Conservation (phyloP, 192 early-diverging fungal genomes). For the Entomortierella beljakovae region DNA sequence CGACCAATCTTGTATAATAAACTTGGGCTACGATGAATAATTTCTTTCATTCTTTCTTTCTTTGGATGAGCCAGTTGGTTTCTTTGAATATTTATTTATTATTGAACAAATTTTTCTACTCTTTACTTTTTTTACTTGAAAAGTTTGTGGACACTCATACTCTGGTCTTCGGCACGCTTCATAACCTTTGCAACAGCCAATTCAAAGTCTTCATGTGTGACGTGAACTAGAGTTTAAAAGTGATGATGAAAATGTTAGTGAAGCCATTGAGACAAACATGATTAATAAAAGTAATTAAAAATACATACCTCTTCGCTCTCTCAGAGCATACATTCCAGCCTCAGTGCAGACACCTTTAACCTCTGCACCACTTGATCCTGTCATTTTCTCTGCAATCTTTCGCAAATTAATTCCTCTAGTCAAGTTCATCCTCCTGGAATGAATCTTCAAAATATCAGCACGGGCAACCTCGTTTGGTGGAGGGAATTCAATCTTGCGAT, state of each 20-base stretch:
- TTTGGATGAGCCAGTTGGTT: not conserved
- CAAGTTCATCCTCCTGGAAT: conserved; percentile 93
- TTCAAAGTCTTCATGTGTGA: conserved; percentile 99
- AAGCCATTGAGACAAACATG: too few relatives aligned
- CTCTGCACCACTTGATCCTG: conserved; percentile 87
- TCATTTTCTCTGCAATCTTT: conserved; percentile 91
- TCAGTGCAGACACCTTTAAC: conserved; percentile 93
- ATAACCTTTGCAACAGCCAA: conserved; percentile 99
- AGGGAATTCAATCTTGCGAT: conserved; percentile 93
- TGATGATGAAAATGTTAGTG: not conserved
- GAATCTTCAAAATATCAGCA: conserved; percentile 90
- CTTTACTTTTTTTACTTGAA: conserved; percentile 79
- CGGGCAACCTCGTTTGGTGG: conserved; percentile 88
- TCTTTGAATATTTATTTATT: not conserved
- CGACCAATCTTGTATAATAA: not conserved
- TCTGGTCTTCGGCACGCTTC: conserved; percentile 98
- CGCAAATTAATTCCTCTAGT: conserved; percentile 91
- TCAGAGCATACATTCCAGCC: conserved; percentile 90
- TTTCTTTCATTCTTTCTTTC: not conserved
- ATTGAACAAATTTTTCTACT: not conserved
- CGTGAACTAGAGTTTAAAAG: conserved; percentile 75
- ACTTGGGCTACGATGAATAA: not conserved
- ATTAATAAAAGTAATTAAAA: too few relatives aligned
- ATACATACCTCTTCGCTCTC: conserved; percentile 80
- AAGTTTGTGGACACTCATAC: conserved; percentile 96